Evolutionary conservation across 495 filamentous ascomycete species (phyloP).

Genomic region (Melanomma pulvis-pyrius): DNA sequence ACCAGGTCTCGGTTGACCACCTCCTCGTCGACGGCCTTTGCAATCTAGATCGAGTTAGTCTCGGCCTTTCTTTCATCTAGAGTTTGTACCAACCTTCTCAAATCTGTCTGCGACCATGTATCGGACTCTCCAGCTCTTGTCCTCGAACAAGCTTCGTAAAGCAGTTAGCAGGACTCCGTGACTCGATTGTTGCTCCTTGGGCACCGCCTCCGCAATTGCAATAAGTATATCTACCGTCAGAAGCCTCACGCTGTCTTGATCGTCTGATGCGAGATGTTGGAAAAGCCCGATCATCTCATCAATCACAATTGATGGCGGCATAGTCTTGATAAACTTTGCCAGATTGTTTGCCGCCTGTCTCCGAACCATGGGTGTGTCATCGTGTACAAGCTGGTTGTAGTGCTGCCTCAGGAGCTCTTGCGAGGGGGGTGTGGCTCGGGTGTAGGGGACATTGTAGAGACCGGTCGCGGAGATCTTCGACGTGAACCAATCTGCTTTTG

Average conservation of each 20-base stretch:
- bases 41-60: slow-evolving; percentile 65
- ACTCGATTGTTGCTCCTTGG: slow-evolving; percentile 95
- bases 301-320: slow-evolving; percentile 86
- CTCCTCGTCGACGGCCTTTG: slow-evolving; percentile 97
- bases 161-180: slow-evolving; percentile 90
- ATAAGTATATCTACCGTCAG: slow-evolving; percentile 97
- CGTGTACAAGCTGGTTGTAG: slow-evolving; percentile 89
- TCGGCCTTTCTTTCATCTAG: slow-evolving; percentile 11
- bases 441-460: slow-evolving; percentile 89
- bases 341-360: slow-evolving; percentile 94
- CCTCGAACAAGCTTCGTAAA: slow-evolving; percentile 88
- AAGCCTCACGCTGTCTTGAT: slow-evolving; percentile 95
- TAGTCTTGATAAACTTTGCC: slow-evolving; percentile 95
- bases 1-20: slow-evolving; percentile 92
- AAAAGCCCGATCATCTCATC: slow-evolving; percentile 99
- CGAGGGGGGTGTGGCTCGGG: slow-evolving; percentile 76
- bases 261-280: slow-evolving; percentile 91
- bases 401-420: slow-evolving; percentile 89
- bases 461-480: slow-evolving; percentile 98
- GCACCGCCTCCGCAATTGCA: slow-evolving; percentile 93
- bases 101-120: slow-evolving; percentile 99
- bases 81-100: slow-evolving; percentile 72
- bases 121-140: slow-evolving; percentile 98
- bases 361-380: slow-evolving; percentile 98
- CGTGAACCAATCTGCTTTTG: slow-evolving; percentile 99